Evolutionary conservation across 2,329 filamentous ascomycete species (phyloP).

Genomic region (Aspergillus luchuensis): DNA sequence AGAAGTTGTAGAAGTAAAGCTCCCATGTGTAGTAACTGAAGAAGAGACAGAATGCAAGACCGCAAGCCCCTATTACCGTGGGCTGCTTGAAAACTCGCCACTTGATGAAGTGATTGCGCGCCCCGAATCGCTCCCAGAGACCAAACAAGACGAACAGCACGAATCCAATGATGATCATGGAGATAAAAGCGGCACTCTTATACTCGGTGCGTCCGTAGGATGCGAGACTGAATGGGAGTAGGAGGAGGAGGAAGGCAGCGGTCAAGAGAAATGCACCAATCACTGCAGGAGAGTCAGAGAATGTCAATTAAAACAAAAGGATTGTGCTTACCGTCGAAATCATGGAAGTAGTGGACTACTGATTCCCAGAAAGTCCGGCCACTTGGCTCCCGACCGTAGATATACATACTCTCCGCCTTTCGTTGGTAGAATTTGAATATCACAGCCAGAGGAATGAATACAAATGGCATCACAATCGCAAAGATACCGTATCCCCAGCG

Average conservation of each 20-base stretch:
- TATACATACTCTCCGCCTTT: conserved; percentile 58
- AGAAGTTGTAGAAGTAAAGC: conserved; percentile 56
- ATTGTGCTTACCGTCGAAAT: conserved; percentile 62
- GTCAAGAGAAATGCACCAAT: conserved; percentile 63
- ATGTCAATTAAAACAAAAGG: conserved; percentile 32
- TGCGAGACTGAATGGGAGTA: conserved; percentile 65
- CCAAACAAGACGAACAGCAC: conserved; percentile 54
- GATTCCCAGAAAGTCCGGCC: conserved; percentile 54
- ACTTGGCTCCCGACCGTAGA: conserved; percentile 49
- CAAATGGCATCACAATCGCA: conserved; percentile 59
- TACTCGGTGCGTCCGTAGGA: conserved; percentile 43
- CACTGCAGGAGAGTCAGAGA: conserved; percentile 42
- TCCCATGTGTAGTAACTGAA: conserved; percentile 58
- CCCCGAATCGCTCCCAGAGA: conserved; percentile 57
- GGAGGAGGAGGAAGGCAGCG: conserved; percentile 62
- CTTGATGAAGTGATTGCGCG: conserved; percentile 57
- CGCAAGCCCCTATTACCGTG: conserved; percentile 55
- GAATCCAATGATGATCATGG: conserved; percentile 57
- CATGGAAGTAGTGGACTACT: conserved; percentile 57
- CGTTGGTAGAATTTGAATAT: conserved; percentile 59
- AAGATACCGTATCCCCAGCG: conserved; percentile 67
- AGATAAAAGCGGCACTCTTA: conserved; percentile 51
- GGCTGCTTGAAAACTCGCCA: conserved; percentile 53
- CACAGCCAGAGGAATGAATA: conserved; percentile 57
- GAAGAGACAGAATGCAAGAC: conserved; percentile 52